Conservation (phyloP, 768 basidiomycete species). For the Lentinula guzmanii region DNA sequence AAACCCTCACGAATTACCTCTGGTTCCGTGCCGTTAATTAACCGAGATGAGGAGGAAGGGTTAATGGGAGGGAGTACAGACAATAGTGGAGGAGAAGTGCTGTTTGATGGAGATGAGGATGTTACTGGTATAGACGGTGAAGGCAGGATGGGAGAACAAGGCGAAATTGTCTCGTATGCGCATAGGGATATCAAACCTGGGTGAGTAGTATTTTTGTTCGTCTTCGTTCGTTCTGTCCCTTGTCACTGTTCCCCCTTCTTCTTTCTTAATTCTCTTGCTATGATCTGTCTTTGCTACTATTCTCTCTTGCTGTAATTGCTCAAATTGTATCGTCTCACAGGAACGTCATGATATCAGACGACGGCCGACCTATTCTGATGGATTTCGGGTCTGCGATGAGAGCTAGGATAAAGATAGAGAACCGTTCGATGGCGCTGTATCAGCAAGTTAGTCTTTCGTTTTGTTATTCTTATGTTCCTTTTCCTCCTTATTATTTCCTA, state of each 20-base stretch:
- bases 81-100: conserved; percentile 53
- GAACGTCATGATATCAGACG: conserved; percentile 96
- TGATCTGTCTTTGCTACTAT: background rate
- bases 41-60: conserved; percentile 34
- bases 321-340: conserved; percentile 30
- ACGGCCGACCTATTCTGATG: conserved; percentile 92
- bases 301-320: background rate
- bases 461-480: background rate
- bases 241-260: background rate
- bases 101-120: conserved; percentile 83
- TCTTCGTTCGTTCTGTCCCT: background rate
- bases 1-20: background rate
- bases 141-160: conserved; percentile 27
- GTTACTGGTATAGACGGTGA: conserved; percentile 32
- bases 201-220: conserved; percentile 36
- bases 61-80: conserved; percentile 52
- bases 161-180: conserved; percentile 81
- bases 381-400: conserved; percentile 92
- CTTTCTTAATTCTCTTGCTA: background rate
- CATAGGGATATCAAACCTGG: conserved; percentile 96
- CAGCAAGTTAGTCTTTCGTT: conserved; percentile 59
- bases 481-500: background rate
- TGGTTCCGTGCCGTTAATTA: conserved; percentile 13
- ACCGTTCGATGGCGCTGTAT: conserved; percentile 77
- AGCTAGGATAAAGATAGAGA: conserved; percentile 78